These are phyloP conservation scores for Ziziphus jujuba DNA, from an alignment of 306 rosid species.

Conservation along the genomic window DNA sequence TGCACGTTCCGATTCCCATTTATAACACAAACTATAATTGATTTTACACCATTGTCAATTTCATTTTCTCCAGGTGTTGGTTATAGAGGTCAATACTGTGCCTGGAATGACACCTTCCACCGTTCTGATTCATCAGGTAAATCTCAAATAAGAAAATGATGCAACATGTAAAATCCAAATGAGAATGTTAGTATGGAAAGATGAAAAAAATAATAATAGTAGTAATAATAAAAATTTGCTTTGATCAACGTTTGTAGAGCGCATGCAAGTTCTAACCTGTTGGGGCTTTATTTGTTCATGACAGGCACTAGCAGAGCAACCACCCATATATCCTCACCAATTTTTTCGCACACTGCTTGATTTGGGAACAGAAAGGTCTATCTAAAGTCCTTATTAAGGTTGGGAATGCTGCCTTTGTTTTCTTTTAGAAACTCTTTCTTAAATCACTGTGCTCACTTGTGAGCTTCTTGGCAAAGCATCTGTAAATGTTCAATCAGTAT, in stretches of 20 bases:
- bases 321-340: constrained; percentile 81
- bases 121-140: constrained; percentile 92
- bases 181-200: background rate
- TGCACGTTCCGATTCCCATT: background rate
- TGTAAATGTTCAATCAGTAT: background rate
- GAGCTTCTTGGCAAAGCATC: background rate
- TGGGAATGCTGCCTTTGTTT: constrained; percentile 4
- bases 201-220: no score
- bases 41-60: constrained; percentile 24
- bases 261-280: constrained; percentile 18
- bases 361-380: constrained; percentile 68
- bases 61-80: constrained; percentile 56
- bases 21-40: background rate
- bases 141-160: background rate
- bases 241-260: background rate
- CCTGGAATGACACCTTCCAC: constrained; percentile 99
- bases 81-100: constrained; percentile 92
- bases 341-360: constrained; percentile 83
- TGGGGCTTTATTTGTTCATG: constrained; percentile 21
- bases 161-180: background rate
- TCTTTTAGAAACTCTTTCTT: background rate
- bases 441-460: background rate
- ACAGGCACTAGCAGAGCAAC: constrained; percentile 89
- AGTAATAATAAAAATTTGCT: background rate
- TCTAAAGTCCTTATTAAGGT: constrained; percentile 15